These are phyloP conservation scores for Aspergillus sp. DNA, from an alignment of 2,329 filamentous ascomycete genomes.

Conservation along the genomic window DNA sequence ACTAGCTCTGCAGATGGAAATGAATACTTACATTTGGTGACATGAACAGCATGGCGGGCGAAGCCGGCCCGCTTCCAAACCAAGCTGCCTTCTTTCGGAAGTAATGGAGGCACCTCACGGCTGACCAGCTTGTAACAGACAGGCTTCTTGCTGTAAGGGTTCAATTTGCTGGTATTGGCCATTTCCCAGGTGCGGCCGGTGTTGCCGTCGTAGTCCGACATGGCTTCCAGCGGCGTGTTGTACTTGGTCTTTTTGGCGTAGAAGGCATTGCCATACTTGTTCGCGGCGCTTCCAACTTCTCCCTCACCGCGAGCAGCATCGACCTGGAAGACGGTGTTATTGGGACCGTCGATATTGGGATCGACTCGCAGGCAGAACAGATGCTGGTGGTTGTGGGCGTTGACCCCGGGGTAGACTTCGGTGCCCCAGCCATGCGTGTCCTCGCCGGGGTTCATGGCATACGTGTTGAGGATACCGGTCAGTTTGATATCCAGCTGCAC, in stretches of 20 bases:
- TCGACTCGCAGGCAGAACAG: conserved; percentile 89
- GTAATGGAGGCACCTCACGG: conserved; percentile 72
- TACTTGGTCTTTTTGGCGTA: conserved; percentile 81
- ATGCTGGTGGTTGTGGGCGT: conserved; percentile 95
- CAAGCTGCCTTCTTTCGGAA: conserved; percentile 77
- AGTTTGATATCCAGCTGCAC: conserved; percentile 90
- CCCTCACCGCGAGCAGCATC: conserved; percentile 71
- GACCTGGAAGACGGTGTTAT: conserved; percentile 82
- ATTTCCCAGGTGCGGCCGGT: conserved; percentile 90
- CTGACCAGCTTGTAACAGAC: conserved; percentile 87
- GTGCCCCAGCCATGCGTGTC: conserved; percentile 86
- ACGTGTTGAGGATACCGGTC: conserved; percentile 91
- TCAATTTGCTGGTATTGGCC: conserved; percentile 77
- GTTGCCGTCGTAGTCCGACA: conserved; percentile 76
- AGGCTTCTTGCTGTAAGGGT: conserved; percentile 82
- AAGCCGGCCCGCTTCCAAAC: conserved; percentile 91
- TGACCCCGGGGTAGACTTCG: conserved; percentile 85
- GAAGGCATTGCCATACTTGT: conserved; percentile 88
- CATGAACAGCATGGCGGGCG: conserved; percentile 80
- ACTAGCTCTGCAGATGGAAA: not conserved
- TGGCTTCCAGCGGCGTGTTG: conserved; percentile 65
- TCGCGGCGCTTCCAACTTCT: conserved; percentile 76
- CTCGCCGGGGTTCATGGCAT: conserved; percentile 75
- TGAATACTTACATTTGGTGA: conserved; percentile 74
- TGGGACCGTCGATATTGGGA: conserved; percentile 79